A percentile compares a stretch with the other conserved stretches of the same genome.
These are phyloP conservation scores for Xylariaceae sp. DNA, from an alignment of 2,329 filamentous ascomycete species.

Conservation along the genomic window DNA sequence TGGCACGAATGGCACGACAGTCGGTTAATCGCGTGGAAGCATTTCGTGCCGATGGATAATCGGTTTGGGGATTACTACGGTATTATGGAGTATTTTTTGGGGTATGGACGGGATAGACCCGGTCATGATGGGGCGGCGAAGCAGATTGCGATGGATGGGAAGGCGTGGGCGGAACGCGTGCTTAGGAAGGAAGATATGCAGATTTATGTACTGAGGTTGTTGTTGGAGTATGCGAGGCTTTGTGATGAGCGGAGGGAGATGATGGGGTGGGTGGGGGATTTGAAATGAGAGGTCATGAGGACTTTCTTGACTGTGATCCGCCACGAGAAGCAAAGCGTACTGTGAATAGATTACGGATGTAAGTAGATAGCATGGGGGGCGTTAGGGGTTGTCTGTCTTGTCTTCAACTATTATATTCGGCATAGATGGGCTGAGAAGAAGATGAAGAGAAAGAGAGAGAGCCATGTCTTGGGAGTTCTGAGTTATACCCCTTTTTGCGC, in stretches of 20 bases:
- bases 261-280: conserved; percentile 53
- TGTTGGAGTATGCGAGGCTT: conserved; percentile 58
- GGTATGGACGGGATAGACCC: conserved; percentile 42
- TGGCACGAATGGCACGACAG: conserved; percentile 79
- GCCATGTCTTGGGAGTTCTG: not conserved
- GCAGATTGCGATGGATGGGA: conserved; percentile 60
- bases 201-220: conserved; percentile 60
- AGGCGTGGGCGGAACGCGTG: conserved; percentile 63
- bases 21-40: conserved; percentile 68
- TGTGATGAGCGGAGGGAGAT: conserved; percentile 46
- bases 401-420: not conserved
- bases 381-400: not conserved
- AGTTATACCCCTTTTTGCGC: conserved; percentile 5
- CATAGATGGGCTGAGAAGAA: not conserved
- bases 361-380: conserved; percentile 14
- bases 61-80: conserved; percentile 66
- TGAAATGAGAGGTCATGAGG: conserved; percentile 34
- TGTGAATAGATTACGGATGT: conserved; percentile 6
- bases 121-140: conserved; percentile 54
- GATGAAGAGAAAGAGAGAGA: conserved; percentile 1
- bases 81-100: conserved; percentile 69
- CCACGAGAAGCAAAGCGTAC: not conserved
- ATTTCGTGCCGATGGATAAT: conserved; percentile 76
- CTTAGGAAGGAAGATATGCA: conserved; percentile 68
- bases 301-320: not conserved